A percentile compares a stretch with the other conserved stretches of the same genome.
Evolutionary conservation across 2,329 filamentous ascomycete species (phyloP).

Genomic region (Metarhizium anisopliae): DNA sequence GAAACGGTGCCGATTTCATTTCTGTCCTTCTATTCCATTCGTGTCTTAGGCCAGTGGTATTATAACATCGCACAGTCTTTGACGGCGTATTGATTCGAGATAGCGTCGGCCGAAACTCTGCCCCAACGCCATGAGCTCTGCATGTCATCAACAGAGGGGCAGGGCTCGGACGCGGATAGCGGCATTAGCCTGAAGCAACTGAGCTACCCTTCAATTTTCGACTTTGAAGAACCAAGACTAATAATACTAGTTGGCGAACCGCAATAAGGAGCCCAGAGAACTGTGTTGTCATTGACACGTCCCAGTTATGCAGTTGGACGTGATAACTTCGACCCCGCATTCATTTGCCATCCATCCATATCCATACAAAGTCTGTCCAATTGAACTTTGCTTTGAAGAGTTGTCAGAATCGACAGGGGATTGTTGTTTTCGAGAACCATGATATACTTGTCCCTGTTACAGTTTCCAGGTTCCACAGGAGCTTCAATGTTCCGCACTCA

Average conservation of each 20-base stretch:
- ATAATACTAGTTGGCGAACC: neutral
- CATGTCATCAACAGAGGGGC: conserved; percentile 7
- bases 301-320: neutral
- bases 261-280: neutral
- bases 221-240: neutral
- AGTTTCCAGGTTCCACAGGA: no score
- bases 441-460: neutral
- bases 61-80: neutral
- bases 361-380: neutral
- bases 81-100: neutral
- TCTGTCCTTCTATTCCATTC: neutral
- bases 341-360: neutral
- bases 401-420: no score
- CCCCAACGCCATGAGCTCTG: neutral
- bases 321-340: neutral
- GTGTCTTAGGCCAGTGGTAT: neutral
- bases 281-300: neutral
- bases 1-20: neutral
- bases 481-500: no score
- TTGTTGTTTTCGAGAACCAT: neutral
- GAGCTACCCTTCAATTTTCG: neutral
- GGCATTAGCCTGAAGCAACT: conserved; percentile 4
- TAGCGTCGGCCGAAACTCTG: neutral
- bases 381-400: neutral
- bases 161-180: conserved; percentile 9